A percentile compares a stretch with the other conserved stretches of the same genome.
phyloP scores from a whole-genome alignment of 495 filamentous ascomycete genomes.

The Daldinia decipiens region DNA sequence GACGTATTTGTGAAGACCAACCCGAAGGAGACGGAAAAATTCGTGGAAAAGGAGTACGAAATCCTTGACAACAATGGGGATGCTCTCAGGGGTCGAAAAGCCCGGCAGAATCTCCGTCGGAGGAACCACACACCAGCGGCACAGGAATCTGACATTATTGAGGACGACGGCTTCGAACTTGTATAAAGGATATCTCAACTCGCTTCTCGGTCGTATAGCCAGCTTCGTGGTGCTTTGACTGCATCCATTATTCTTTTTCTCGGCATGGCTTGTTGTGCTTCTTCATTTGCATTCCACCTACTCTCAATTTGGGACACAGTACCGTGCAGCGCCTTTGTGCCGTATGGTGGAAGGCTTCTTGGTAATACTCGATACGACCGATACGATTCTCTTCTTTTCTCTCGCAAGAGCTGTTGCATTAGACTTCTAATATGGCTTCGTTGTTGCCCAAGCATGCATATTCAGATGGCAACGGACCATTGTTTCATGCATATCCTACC shows the following conservation, averaged over 20 bases:
- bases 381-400: constrained; percentile 21
- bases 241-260: constrained; percentile 10
- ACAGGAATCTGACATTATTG: constrained; percentile 36
- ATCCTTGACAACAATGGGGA: constrained; percentile 58
- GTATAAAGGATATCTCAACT: constrained; percentile 42
- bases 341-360: constrained; percentile 6
- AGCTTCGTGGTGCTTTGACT: constrained; percentile 3
- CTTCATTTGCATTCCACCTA: constrained; percentile 9
- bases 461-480: constrained; percentile 19
- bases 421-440: constrained; percentile 34
- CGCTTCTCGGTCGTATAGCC: not conserved
- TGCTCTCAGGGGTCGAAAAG: constrained; percentile 56
- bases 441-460: constrained; percentile 25
- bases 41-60: constrained; percentile 62
- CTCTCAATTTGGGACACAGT: not conserved
- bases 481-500: constrained; percentile 38
- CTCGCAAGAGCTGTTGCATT: constrained; percentile 19
- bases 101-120: constrained; percentile 51
- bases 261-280: not conserved
- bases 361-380: constrained; percentile 30
- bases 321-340: constrained; percentile 1
- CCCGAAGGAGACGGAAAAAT: constrained; percentile 54
- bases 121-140: constrained; percentile 24
- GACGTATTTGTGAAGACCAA: constrained; percentile 58
- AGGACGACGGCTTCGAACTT: constrained; percentile 60